Percentiles rank a stretch among this genome's conserved stretches.
Conservation (phyloP, 257 asterid genomes). For the Dorcoceras hygrometricum region DNA sequence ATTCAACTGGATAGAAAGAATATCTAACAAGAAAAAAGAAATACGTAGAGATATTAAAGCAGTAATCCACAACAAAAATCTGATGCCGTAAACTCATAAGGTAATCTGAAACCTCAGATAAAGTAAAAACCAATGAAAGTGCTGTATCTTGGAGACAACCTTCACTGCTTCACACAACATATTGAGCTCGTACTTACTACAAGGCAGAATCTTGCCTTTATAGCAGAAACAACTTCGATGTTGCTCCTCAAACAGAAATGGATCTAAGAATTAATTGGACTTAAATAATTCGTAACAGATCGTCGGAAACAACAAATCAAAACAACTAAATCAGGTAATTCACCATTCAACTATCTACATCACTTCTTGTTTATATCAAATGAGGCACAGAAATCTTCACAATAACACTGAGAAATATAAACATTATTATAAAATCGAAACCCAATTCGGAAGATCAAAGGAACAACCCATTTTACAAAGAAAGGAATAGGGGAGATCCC, state of each 20-base stretch:
- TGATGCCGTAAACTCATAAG: neutral
- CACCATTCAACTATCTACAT: constrained; percentile 1
- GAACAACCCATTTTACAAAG: neutral
- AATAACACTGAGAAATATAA: neutral
- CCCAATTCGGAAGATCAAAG: neutral
- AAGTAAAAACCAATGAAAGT: neutral
- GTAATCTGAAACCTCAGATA: neutral
- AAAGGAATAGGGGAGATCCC: neutral
- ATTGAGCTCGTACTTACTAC: neutral
- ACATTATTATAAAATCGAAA: neutral
- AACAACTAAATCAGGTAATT: neutral
- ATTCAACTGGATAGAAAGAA: neutral
- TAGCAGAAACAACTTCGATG: neutral
- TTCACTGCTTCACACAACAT: neutral
- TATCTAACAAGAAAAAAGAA: neutral
- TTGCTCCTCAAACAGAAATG: neutral
- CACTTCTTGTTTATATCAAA: neutral
- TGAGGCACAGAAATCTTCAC: neutral
- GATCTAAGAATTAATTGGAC: no score
- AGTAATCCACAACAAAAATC: neutral
- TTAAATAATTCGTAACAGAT: neutral
- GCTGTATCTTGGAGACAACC: neutral
- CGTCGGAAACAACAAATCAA: neutral
- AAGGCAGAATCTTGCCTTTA: neutral
- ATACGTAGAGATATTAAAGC: neutral